A percentile compares a stretch with the other conserved stretches of the same genome.
Evolutionary conservation across 805 yeast genomes (phyloP).

Genomic region (Wickerhamiella vanderwaltii): DNA sequence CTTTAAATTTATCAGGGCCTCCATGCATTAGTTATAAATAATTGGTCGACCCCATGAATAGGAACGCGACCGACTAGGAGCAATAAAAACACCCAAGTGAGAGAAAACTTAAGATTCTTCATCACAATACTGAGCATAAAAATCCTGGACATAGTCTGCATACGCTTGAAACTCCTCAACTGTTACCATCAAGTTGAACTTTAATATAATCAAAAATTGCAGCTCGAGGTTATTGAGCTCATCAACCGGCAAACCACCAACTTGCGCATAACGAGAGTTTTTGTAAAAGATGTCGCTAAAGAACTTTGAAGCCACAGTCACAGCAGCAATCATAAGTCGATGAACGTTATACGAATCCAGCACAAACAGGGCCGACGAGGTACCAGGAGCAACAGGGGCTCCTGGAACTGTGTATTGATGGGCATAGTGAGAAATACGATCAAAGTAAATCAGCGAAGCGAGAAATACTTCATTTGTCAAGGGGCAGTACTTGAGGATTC

Average conservation of each 20-base stretch:
- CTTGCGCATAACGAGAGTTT: slow-evolving; percentile 82
- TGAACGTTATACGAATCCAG: slow-evolving; percentile 96
- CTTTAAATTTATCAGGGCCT: too few relatives aligned
- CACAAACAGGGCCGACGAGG: slow-evolving; percentile 57
- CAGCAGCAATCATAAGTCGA: slow-evolving; percentile 83
- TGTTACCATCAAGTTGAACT: slow-evolving; percentile 76
- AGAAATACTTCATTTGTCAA: slow-evolving; percentile 95
- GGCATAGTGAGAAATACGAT: slow-evolving; percentile 78
- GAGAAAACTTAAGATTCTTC: too few relatives aligned
- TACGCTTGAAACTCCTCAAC: slow-evolving; percentile 84
- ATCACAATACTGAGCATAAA: background rate
- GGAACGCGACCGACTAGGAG: too few relatives aligned
- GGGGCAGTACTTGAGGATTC: slow-evolving; percentile 93
- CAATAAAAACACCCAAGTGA: too few relatives aligned
- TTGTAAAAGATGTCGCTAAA: slow-evolving; percentile 91
- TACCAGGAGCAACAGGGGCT: slow-evolving; percentile 12
- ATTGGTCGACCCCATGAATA: too few relatives aligned
- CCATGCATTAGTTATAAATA: too few relatives aligned
- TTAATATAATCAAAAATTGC: slow-evolving; percentile 72
- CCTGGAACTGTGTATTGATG: slow-evolving; percentile 28
- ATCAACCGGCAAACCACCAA: slow-evolving; percentile 87
- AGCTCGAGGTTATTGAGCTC: slow-evolving; percentile 74
- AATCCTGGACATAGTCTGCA: slow-evolving; percentile 52
- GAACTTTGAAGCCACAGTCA: slow-evolving; percentile 90
- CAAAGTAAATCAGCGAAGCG: slow-evolving; percentile 83